phyloP scores from a whole-genome alignment of 805 yeast genomes.

The Candida bentonensis region DNA sequence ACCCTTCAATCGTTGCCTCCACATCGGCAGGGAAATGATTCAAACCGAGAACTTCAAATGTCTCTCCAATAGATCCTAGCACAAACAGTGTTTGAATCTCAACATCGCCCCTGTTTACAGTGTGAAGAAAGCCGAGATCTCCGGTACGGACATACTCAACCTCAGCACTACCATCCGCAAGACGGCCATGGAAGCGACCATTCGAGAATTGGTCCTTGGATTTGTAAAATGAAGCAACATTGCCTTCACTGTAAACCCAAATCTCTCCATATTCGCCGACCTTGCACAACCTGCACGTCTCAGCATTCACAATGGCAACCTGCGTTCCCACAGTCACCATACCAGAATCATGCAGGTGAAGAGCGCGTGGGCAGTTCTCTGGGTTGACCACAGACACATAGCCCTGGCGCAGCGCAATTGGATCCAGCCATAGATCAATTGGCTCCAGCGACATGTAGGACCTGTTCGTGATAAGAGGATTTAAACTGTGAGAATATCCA shows the following conservation, averaged over 20 bases:
- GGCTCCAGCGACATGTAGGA: constrained; percentile 85
- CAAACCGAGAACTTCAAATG: constrained; percentile 82
- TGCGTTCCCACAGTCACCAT: constrained; percentile 92
- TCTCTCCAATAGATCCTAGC: constrained; percentile 69
- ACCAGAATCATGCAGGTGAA: constrained; percentile 85
- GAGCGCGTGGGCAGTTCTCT: constrained; percentile 48
- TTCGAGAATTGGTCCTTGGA: constrained; percentile 35
- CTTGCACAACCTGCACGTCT: constrained; percentile 61
- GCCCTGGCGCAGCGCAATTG: constrained; percentile 82
- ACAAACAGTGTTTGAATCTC: constrained; percentile 71
- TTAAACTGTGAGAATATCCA: constrained; percentile 64
- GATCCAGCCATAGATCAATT: constrained; percentile 74
- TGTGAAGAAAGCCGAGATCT: constrained; percentile 84
- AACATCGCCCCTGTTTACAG: constrained; percentile 34
- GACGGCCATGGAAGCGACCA: constrained; percentile 47
- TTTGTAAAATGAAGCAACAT: constrained; percentile 44
- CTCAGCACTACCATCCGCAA: constrained; percentile 49
- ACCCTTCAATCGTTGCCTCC: constrained; percentile 48
- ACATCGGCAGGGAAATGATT: constrained; percentile 84
- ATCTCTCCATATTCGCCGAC: constrained; percentile 94
- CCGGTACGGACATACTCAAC: constrained; percentile 75
- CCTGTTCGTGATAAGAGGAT: constrained; percentile 72
- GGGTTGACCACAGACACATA: constrained; percentile 68
- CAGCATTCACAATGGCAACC: constrained; percentile 90
- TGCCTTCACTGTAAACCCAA: constrained; percentile 89